Conservation (phyloP, 345 rosid species). For the Hevea brasiliensis region DNA sequence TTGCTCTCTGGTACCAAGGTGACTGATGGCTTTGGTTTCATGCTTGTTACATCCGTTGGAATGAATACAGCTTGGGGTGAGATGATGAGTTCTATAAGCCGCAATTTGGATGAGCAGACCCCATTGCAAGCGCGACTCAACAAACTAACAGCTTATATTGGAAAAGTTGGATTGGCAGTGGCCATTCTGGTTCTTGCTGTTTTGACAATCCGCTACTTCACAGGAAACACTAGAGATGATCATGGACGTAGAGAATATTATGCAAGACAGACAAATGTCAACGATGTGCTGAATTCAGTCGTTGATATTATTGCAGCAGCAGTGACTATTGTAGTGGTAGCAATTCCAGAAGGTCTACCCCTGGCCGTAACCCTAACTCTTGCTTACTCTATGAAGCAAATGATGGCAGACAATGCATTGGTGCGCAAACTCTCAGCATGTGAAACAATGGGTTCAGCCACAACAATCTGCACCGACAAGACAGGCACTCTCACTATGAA, state of each 20-base stretch:
- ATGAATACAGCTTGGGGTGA: constrained; percentile 50
- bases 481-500: constrained; percentile 57
- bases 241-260: constrained; percentile 23
- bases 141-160: constrained; percentile 41
- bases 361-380: constrained; percentile 44
- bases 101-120: constrained; percentile 41
- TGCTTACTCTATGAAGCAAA: constrained; percentile 46
- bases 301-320: constrained; percentile 36
- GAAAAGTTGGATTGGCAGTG: constrained; percentile 43
- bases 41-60: constrained; percentile 52
- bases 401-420: constrained; percentile 52
- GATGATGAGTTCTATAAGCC: constrained; percentile 42
- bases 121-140: constrained; percentile 49
- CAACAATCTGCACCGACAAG: constrained; percentile 55
- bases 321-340: constrained; percentile 38
- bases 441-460: constrained; percentile 60
- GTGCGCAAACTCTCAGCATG: constrained; percentile 56
- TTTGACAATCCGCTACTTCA: constrained; percentile 28
- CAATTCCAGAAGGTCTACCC: constrained; percentile 47
- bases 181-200: constrained; percentile 29
- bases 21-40: constrained; percentile 39
- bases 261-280: constrained; percentile 24
- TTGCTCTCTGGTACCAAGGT: constrained; percentile 47
- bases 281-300: constrained; percentile 29
- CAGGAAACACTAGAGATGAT: constrained; percentile 36